Percentiles rank a stretch among this genome's conserved stretches.
phyloP scores from a whole-genome alignment of 176 grass and related monocot species.

The Cocos nucifera region DNA sequence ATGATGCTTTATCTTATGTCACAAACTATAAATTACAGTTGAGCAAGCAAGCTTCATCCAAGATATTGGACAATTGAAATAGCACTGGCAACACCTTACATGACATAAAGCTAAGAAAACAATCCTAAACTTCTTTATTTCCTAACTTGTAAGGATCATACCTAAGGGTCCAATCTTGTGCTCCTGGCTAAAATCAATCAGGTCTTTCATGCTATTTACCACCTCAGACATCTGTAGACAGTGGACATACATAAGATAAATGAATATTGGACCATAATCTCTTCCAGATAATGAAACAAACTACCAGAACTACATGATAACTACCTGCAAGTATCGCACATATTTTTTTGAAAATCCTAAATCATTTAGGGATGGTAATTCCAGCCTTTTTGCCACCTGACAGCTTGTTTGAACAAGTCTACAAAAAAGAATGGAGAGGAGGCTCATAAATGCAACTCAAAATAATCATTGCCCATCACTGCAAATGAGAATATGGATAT shows the following conservation, averaged over 20 bases:
- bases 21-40: no score
- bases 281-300: no score
- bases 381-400: conserved; percentile 78
- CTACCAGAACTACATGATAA: no score
- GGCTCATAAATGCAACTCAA: no score
- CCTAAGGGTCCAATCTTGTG: conserved; percentile 82
- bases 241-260: neutral
- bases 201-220: conserved; percentile 97
- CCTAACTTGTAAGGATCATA: conserved; percentile 11
- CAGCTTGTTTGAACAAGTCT: conserved; percentile 74
- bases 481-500: neutral
- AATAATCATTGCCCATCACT: neutral
- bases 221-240: conserved; percentile 80
- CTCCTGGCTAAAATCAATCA: conserved; percentile 84
- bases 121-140: neutral
- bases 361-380: conserved; percentile 81
- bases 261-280: no score
- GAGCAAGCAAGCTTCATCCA: no score
- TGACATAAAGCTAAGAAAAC: no score
- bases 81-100: no score
- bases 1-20: no score
- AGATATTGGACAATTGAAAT: no score
- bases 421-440: conserved; percentile 7
- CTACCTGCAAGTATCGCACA: conserved; percentile 84
- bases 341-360: conserved; percentile 98